Conservation (phyloP, 202 grass and related monocot species). For the Brachypodium distachyon region DNA sequence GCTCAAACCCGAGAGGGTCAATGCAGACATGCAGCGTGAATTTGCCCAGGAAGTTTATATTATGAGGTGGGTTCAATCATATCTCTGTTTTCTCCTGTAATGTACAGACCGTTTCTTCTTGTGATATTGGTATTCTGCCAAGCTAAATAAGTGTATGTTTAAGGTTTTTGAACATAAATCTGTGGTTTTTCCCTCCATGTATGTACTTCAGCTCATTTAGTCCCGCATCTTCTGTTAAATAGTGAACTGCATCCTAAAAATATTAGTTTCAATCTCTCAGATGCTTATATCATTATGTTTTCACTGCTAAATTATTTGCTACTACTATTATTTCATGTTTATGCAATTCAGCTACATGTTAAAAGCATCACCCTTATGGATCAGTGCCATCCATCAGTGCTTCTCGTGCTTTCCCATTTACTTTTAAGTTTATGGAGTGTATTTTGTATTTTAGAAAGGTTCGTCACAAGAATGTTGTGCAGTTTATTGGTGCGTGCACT, state of each 20-base stretch:
- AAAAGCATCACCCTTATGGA: neutral
- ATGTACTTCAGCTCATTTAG: neutral
- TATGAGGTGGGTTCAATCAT: conserved; percentile 57
- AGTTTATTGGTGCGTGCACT: conserved; percentile 95
- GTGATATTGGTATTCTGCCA: neutral
- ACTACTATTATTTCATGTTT: too few relatives aligned
- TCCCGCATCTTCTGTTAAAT: conserved; percentile 18
- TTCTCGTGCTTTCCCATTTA: neutral
- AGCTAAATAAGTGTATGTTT: neutral
- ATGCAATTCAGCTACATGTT: conserved; percentile 3
- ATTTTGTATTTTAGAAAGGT: conserved; percentile 68
- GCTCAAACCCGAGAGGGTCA: conserved; percentile 83
- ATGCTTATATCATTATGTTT: neutral
- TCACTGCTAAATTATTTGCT: neutral
- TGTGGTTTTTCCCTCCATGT: neutral
- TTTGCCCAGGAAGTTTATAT: conserved; percentile 99
- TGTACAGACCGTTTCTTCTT: neutral
- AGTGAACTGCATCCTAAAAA: neutral
- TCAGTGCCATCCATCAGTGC: neutral
- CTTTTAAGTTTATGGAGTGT: conserved; percentile 9
- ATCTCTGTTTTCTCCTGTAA: conserved; percentile 6
- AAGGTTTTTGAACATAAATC: neutral
- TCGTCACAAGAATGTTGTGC: conserved; percentile 95
- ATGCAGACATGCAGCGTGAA: conserved; percentile 82
- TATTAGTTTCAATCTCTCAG: neutral